A percentile compares a stretch with the other conserved stretches of the same genome.
phyloP scores from a whole-genome alignment of 1,139 yeast genomes.

The Kodamaea sp. region DNA sequence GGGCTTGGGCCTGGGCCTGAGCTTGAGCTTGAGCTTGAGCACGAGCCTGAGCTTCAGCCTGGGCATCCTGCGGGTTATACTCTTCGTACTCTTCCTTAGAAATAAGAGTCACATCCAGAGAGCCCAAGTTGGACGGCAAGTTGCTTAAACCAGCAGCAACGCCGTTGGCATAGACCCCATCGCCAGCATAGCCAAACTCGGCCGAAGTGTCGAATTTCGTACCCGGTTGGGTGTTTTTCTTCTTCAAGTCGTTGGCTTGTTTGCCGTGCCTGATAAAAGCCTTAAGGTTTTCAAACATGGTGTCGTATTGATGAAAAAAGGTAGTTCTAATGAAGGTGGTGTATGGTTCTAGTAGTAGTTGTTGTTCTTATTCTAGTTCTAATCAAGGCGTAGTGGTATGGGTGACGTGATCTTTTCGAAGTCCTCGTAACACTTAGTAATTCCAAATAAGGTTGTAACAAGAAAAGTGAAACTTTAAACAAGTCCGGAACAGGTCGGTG shows the following conservation, averaged over 20 bases:
- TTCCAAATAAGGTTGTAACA: no score
- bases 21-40: slow-evolving; percentile 8
- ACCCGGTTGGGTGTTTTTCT: slow-evolving; percentile 13
- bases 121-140: slow-evolving; percentile 6
- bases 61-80: slow-evolving; percentile 2
- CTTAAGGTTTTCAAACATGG: slow-evolving; percentile 61
- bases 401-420: no score
- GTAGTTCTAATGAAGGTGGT: no score
- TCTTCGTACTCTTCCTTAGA: slow-evolving; percentile 1
- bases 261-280: slow-evolving; percentile 85
- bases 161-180: slow-evolving; percentile 1
- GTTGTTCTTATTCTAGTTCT: no score
- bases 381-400: no score
- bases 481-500: no score
- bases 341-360: no score
- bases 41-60: slow-evolving; percentile 10
- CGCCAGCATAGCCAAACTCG: slow-evolving; percentile 4
- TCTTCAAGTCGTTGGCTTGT: slow-evolving; percentile 56
- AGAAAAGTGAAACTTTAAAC: no score
- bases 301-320: no score
- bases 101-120: slow-evolving; percentile 7
- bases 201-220: slow-evolving; percentile 3
- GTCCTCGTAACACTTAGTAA: no score
- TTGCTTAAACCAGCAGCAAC: slow-evolving; percentile 5
- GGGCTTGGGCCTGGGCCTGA: slow-evolving; percentile 6